Conservation (phyloP, 495 filamentous ascomycete genomes). For the Aspergillus bridgeri region DNA sequence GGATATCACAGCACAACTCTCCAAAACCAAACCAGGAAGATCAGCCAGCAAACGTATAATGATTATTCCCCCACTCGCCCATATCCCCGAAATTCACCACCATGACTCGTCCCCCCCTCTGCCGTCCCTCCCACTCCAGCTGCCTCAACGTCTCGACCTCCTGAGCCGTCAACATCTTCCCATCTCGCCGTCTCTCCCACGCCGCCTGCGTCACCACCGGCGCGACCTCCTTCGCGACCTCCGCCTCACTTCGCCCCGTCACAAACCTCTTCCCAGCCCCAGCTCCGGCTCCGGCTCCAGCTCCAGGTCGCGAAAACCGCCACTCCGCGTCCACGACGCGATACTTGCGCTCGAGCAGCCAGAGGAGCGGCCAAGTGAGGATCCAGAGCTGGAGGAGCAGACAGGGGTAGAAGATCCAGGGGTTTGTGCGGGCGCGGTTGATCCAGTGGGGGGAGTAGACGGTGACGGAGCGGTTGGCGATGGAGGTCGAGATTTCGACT, state of each 20-base stretch:
- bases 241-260: constrained; percentile 13
- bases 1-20: too few relatives aligned
- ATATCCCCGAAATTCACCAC: constrained; percentile 7
- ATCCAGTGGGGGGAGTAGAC: constrained; percentile 49
- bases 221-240: constrained; percentile 14
- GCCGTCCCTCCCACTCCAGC: constrained; percentile 10
- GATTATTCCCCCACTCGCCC: constrained; percentile 5
- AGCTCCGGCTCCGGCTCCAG: too few relatives aligned
- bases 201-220: constrained; percentile 22
- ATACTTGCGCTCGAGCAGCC: constrained; percentile 39
- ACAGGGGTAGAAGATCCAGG: constrained; percentile 33
- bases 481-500: constrained; percentile 19
- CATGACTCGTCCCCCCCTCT: constrained; percentile 5
- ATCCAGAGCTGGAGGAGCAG: constrained; percentile 47
- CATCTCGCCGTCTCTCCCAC: constrained; percentile 11
- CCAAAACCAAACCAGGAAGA: too few relatives aligned
- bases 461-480: constrained; percentile 29
- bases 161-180: constrained; percentile 11
- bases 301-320: constrained; percentile 8
- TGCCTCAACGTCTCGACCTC: constrained; percentile 15
- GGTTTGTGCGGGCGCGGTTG: constrained; percentile 37
- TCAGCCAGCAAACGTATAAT: constrained; percentile 1
- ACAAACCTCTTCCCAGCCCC: constrained; percentile 6
- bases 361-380: constrained; percentile 43
- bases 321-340: constrained; percentile 29